These are phyloP conservation scores for Epicoccum sorghinum DNA, from an alignment of 2,329 filamentous ascomycete species.

Conservation along the genomic window DNA sequence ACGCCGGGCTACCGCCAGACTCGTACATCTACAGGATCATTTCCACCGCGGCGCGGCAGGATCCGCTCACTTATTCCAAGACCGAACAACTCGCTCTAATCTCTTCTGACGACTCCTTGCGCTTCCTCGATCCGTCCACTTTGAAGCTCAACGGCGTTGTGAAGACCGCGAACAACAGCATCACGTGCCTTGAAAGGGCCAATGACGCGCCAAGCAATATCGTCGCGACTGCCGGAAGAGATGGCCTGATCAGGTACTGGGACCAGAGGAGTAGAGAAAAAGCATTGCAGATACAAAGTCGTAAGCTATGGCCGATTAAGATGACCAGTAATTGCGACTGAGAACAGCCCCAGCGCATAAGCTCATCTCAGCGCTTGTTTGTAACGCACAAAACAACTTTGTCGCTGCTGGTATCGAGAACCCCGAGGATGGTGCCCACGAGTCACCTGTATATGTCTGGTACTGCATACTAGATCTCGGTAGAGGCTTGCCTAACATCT, in stretches of 20 bases:
- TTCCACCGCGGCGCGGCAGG: slow-evolving; percentile 39
- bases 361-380: slow-evolving; percentile 69
- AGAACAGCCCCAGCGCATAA: slow-evolving; percentile 52
- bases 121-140: slow-evolving; percentile 66
- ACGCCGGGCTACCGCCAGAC: slow-evolving; percentile 38
- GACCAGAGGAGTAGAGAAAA: slow-evolving; percentile 65
- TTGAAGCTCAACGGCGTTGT: slow-evolving; percentile 59
- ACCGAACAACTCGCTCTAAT: slow-evolving; percentile 62
- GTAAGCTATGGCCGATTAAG: slow-evolving; percentile 19
- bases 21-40: slow-evolving; percentile 50
- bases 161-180: slow-evolving; percentile 63
- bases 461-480: slow-evolving; percentile 9
- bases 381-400: slow-evolving; percentile 61
- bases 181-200: slow-evolving; percentile 67
- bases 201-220: slow-evolving; percentile 58
- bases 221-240: slow-evolving; percentile 73
- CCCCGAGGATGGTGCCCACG: slow-evolving; percentile 55
- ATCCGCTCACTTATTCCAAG: slow-evolving; percentile 38
- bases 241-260: slow-evolving; percentile 71
- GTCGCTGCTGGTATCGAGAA: slow-evolving; percentile 77
- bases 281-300: slow-evolving; percentile 45
- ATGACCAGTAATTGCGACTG: background rate
- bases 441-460: slow-evolving; percentile 49
- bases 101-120: slow-evolving; percentile 73
- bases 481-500: slow-evolving; percentile 6